phyloP scores from a whole-genome alignment of 192 early-diverging fungal genomes.

The Mortierella hygrophila region DNA sequence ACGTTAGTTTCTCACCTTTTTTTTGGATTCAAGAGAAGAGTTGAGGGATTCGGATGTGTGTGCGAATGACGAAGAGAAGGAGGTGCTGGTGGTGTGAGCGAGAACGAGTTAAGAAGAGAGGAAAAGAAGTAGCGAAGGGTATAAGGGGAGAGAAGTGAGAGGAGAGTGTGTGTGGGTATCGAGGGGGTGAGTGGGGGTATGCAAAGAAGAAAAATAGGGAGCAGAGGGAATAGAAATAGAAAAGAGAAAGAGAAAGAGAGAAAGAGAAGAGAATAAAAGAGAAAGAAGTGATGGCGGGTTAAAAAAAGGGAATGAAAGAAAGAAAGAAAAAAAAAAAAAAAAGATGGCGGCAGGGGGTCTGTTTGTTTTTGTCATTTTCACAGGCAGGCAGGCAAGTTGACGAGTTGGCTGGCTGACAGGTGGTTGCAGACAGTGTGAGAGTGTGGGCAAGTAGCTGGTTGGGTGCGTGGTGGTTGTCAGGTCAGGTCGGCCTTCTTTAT shows the following conservation, averaged over 20 bases:
- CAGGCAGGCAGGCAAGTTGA: not conserved
- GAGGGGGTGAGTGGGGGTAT: not conserved
- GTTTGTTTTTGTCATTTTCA: not conserved
- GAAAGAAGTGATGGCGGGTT: not conserved
- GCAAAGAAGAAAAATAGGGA: not conserved
- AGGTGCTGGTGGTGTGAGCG: not conserved
- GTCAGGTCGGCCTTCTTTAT: not conserved
- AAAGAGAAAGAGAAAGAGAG: constrained; percentile 1
- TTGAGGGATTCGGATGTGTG: not conserved
- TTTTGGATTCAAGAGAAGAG: not conserved
- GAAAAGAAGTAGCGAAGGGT: not conserved
- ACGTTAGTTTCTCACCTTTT: not conserved
- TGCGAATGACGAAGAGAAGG: not conserved
- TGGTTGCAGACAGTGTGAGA: not conserved
- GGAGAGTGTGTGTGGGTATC: no score
- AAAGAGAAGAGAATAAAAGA: not conserved
- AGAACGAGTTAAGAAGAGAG: not conserved
- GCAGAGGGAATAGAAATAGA: not conserved
- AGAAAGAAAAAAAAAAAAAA: not conserved
- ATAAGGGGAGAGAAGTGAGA: not conserved
- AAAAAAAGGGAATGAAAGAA: constrained; percentile 1
- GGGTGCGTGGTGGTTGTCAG: not conserved
- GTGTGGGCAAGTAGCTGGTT: not conserved
- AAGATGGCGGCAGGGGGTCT: not conserved
- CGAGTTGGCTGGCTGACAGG: not conserved